Evolutionary conservation across 371 early-diverging fungal genomes (phyloP), one percentile per base, ranked within the genome.

Genomic region (Basidiobolus meristosporus): DNA sequence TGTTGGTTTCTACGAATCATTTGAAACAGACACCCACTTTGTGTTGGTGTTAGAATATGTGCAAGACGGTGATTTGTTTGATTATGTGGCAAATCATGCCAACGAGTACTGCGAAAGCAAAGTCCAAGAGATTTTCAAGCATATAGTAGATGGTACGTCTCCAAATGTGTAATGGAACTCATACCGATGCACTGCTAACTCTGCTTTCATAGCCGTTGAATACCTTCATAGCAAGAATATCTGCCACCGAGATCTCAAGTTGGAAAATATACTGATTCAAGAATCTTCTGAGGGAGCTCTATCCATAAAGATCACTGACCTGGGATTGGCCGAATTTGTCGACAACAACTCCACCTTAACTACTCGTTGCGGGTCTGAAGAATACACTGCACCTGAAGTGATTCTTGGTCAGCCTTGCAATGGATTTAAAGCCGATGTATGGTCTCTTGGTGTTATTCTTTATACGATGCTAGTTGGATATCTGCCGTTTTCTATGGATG

Each of bases 231-330:
- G 55, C 2, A 69, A 80, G 14, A 59, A 65, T 7, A 65, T 92
- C 14, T 73, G 77, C 16, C 95, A 97, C 56, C 71, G 85, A 38
- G 98, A 97, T 54, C 51, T 97, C 36, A 97, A 97, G 56, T 64
- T 82, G 19, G 98, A 97, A 42, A 96, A 96, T 53, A 67, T 95
- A 14, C 52, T 95, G 21, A 45, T 65, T 10, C 63, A 62, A 40
- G 57, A 62, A 21, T 30, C 52, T 31, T 47, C 45, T 2, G 41
- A 54, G n/a, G 14, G 16, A 4, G 34, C 16, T 18, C 34, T 34
- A 7, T 18, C 16, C 5, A 63, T 75, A 54, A 88, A 85, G 48
- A 47, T 95, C 7, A 70, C 77, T 43, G 98, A 98, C 54, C 95
- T 98, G 60, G 95, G 96, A 1, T 55, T 87, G 68, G 44, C 29